These are phyloP conservation scores for Babjeviella inositovora DNA, from an alignment of 805 yeast genomes.

Conservation along the genomic window DNA sequence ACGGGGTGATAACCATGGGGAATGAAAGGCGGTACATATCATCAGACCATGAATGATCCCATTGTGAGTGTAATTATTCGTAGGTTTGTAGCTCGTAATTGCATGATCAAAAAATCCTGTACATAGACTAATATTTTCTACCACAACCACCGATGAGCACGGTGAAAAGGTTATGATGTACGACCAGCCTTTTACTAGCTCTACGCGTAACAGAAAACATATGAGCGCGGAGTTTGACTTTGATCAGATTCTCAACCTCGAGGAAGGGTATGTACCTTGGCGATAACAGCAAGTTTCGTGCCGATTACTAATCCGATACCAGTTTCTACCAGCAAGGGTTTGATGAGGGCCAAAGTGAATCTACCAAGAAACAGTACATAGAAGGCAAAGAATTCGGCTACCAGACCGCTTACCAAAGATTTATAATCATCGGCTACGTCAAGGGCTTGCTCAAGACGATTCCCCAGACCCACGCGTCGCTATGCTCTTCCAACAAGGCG, in stretches of 20 bases:
- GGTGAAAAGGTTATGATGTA: no score
- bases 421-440: constrained; percentile 20
- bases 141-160: no score
- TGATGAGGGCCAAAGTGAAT: constrained; percentile 17
- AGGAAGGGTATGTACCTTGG: constrained; percentile 9
- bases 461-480: neutral
- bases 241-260: constrained; percentile 17
- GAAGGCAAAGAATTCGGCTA: constrained; percentile 27
- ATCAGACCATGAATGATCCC: no score
- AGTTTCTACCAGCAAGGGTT: constrained; percentile 14
- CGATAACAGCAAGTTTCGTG: neutral
- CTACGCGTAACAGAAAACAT: no score
- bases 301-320: constrained; percentile 1
- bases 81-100: no score
- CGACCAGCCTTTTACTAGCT: no score
- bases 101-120: no score
- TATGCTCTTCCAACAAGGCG: constrained; percentile 10
- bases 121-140: no score
- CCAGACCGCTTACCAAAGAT: constrained; percentile 27
- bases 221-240: constrained; percentile 6
- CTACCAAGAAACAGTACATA: constrained; percentile 13
- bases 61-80: no score
- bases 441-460: constrained; percentile 9
- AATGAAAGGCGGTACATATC: no score
- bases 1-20: no score